These are phyloP conservation scores for Flaveria ramosissima DNA, from an alignment of 129 eudicot genomes.

Conservation along the genomic window DNA sequence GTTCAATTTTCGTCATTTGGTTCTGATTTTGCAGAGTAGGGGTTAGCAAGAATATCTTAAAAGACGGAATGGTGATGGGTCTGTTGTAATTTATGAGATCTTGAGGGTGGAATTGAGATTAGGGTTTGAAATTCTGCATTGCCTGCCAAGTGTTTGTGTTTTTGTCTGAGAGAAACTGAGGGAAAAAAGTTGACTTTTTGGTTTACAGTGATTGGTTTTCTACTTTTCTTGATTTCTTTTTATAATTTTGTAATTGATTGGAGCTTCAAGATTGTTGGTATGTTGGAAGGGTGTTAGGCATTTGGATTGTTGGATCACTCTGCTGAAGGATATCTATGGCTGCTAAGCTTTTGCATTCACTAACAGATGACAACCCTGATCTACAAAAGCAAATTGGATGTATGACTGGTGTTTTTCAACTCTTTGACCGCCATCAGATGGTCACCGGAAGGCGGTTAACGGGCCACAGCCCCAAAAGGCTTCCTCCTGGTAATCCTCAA, in stretches of 20 bases:
- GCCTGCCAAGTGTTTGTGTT: conserved; percentile 37
- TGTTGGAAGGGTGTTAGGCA: conserved; percentile 25
- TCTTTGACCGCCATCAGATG: conserved; percentile 75
- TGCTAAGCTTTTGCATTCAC: conserved; percentile 79
- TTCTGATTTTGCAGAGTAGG: not conserved
- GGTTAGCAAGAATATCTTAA: not conserved
- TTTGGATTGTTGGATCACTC: conserved; percentile 13
- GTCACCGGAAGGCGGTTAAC: conserved; percentile 65
- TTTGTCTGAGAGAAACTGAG: conserved; percentile 32
- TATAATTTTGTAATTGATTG: conserved; percentile 6
- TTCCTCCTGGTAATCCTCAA: conserved; percentile 60
- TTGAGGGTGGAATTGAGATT: not conserved
- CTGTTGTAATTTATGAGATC: conserved; percentile 12
- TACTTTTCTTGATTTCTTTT: not conserved
- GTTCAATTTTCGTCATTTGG: not conserved
- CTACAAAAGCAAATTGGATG: conserved; percentile 96
- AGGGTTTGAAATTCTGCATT: conserved; percentile 21
- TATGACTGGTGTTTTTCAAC: conserved; percentile 87
- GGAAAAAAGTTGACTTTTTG: conserved; percentile 32
- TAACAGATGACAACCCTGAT: conserved; percentile 87
- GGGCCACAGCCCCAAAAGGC: conserved; percentile 63
- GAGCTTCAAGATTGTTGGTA: conserved; percentile 13
- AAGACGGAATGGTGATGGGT: not conserved
- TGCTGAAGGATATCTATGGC: conserved; percentile 56
- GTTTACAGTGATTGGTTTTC: not conserved